Conservation (phyloP, 2,329 filamentous ascomycete species). For the Davidsoniella virescens region DNA sequence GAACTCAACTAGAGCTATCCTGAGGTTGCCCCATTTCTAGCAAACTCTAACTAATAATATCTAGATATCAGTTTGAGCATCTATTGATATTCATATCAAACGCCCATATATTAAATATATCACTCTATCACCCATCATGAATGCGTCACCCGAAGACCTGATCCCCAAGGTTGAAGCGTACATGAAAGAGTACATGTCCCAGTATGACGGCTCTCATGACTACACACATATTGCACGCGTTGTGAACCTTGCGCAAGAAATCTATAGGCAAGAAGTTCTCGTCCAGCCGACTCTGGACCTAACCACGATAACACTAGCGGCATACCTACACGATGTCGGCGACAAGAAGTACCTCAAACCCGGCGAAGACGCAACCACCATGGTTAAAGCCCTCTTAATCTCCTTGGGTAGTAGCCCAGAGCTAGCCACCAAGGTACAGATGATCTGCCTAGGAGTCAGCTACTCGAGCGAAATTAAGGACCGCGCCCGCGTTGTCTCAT, state of each 20-base stretch:
- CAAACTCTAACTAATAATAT: neutral
- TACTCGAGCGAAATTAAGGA: constrained; percentile 59
- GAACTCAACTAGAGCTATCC: no score
- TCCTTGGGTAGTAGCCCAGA: constrained; percentile 36
- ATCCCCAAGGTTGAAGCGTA: constrained; percentile 44
- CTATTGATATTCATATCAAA: neutral
- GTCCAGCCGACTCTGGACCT: constrained; percentile 15
- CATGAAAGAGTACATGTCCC: constrained; percentile 55
- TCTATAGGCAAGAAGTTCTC: constrained; percentile 35
- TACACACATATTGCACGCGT: constrained; percentile 74
- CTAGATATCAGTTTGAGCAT: neutral
- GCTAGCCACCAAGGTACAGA: constrained; percentile 52
- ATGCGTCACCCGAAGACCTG: constrained; percentile 20
- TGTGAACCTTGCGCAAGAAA: constrained; percentile 50
- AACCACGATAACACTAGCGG: constrained; percentile 45
- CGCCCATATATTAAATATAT: neutral
- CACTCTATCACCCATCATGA: neutral
- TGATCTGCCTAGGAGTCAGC: constrained; percentile 59
- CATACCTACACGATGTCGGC: constrained; percentile 74
- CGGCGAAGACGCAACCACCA: constrained; percentile 38
- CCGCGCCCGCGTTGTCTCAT: constrained; percentile 37
- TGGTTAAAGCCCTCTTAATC: constrained; percentile 38
- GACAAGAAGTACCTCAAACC: constrained; percentile 63
- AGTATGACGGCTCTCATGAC: constrained; percentile 77
- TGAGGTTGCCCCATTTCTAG: no score